Conservation (phyloP, 805 yeast genomes). For the Barnettozyma californica region DNA sequence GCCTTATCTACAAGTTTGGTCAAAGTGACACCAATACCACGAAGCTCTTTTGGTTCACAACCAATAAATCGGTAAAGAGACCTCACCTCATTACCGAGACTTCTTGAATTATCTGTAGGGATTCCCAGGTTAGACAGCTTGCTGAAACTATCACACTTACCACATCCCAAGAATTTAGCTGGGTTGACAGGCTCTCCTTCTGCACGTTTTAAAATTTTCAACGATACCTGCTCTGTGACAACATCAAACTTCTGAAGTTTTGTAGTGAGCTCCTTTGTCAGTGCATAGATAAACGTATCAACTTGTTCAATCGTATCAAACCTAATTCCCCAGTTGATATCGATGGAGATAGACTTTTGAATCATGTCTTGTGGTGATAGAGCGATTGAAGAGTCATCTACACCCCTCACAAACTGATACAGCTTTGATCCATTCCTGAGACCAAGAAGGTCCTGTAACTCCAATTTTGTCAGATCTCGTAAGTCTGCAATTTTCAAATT, state of each 20-base stretch:
- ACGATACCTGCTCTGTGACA: constrained; percentile 51
- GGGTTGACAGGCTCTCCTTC: constrained; percentile 68
- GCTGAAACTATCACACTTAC: constrained; percentile 61
- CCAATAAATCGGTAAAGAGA: constrained; percentile 49
- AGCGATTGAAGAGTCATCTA: constrained; percentile 57
- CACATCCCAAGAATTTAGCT: constrained; percentile 80
- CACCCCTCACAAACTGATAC: constrained; percentile 55
- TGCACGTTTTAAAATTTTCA: constrained; percentile 63
- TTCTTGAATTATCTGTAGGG: constrained; percentile 54
- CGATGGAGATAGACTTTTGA: constrained; percentile 79
- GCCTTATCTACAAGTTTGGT: constrained; percentile 42
- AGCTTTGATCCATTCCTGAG: constrained; percentile 64
- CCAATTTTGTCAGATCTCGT: constrained; percentile 27
- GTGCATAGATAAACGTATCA: constrained; percentile 52
- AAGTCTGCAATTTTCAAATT: constrained; percentile 35
- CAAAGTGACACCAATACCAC: constrained; percentile 77
- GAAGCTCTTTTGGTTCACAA: constrained; percentile 59
- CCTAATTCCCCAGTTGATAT: constrained; percentile 87
- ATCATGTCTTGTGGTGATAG: constrained; percentile 48
- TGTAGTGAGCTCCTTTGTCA: constrained; percentile 53
- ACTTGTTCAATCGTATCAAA: constrained; percentile 57
- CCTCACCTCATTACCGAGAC: constrained; percentile 55
- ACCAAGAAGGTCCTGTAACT: constrained; percentile 53
- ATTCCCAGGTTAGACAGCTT: constrained; percentile 56
- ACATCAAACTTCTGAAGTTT: constrained; percentile 45